Percentiles rank a stretch among this genome's conserved stretches.
Evolutionary conservation across 441 rosid species (phyloP).

Genomic region (Gossypium davidsonii): DNA sequence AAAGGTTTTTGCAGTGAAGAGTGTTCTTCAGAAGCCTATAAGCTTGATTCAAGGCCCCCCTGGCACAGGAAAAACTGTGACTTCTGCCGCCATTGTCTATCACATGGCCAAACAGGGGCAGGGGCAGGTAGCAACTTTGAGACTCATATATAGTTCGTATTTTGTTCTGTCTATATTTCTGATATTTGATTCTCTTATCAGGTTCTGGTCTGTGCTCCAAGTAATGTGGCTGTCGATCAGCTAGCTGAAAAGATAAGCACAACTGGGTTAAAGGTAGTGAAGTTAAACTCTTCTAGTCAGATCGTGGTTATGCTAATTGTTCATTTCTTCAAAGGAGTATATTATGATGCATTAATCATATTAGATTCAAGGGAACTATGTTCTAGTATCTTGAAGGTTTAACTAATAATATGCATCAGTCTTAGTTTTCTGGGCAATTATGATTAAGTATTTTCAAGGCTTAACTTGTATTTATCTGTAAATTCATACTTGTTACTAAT

Average conservation of each 20-base stretch:
- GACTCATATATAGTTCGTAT: slow-evolving; percentile 4
- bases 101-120: slow-evolving; percentile 99
- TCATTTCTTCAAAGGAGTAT: neutral
- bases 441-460: neutral
- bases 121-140: slow-evolving; percentile 62
- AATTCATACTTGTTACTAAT: neutral
- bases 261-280: slow-evolving; percentile 83
- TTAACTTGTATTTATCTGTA: neutral
- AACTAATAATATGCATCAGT: neutral
- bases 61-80: slow-evolving; percentile 99
- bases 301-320: neutral
- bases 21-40: slow-evolving; percentile 95
- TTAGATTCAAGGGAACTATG: neutral
- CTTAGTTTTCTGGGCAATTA: neutral
- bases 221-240: slow-evolving; percentile 99
- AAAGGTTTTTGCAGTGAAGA: slow-evolving; percentile 95
- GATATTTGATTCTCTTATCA: slow-evolving; percentile 23
- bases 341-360: neutral
- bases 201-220: slow-evolving; percentile 99
- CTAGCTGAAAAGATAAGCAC: slow-evolving; percentile 99
- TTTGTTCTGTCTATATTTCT: slow-evolving; percentile 1
- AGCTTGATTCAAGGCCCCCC: slow-evolving; percentile 99
- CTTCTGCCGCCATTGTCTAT: slow-evolving; percentile 97
- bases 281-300: neutral
- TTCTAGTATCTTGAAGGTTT: neutral